Evolutionary conservation across 768 basidiomycete species (phyloP).

Genomic region (Lentinula boryana): DNA sequence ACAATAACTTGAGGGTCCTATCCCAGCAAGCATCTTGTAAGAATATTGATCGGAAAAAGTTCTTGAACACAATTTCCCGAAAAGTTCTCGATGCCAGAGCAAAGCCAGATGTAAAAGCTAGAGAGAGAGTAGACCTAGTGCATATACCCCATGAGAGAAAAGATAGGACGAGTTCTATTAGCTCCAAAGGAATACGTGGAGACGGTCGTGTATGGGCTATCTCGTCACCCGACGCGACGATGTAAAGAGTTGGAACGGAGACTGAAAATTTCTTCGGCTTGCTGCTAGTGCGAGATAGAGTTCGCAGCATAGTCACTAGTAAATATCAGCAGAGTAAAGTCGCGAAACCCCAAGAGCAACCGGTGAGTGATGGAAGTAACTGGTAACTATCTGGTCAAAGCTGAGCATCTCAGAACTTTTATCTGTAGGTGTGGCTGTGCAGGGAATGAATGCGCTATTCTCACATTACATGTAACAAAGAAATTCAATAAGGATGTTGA

Average conservation of each 20-base stretch:
- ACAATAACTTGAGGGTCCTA: conserved; percentile 23
- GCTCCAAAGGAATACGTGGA: conserved; percentile 21
- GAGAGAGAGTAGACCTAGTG: conserved; percentile 12
- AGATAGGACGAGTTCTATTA: conserved; percentile 23
- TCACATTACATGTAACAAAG: too few species aligned
- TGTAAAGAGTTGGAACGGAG: not conserved
- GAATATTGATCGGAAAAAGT: conserved; percentile 14
- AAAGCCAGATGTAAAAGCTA: conserved; percentile 28
- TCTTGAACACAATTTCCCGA: conserved; percentile 36
- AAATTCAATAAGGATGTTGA: too few species aligned
- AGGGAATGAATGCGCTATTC: too few species aligned
- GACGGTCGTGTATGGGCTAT: not conserved
- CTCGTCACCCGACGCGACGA: conserved; percentile 4
- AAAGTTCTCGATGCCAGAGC: conserved; percentile 35
- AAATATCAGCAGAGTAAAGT: not conserved
- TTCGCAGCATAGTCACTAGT: not conserved
- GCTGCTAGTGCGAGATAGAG: conserved; percentile 4
- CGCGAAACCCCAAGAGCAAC: not conserved
- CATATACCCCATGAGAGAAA: conserved; percentile 12
- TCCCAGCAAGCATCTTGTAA: conserved; percentile 16
- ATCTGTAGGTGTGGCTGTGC: not conserved
- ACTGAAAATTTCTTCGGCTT: not conserved
- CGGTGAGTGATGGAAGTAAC: not conserved
- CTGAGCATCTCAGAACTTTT: not conserved
- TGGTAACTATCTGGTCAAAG: not conserved